These are phyloP conservation scores for Aspergillus sp. DNA, from an alignment of 2,329 filamentous ascomycete genomes.

Conservation along the genomic window DNA sequence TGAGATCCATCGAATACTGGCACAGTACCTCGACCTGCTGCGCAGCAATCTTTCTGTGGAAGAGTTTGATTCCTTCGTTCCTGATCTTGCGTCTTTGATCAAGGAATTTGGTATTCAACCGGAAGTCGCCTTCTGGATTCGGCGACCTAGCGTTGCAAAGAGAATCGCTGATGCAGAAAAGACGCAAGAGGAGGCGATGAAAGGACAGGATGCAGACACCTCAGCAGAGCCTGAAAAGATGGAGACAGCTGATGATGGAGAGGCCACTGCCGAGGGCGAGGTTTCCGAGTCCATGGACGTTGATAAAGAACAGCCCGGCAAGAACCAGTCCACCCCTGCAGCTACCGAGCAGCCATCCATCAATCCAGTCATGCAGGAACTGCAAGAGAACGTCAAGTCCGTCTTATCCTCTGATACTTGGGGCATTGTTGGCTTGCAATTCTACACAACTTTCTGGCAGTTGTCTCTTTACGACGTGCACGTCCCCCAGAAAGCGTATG, in stretches of 20 bases:
- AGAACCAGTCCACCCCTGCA: constrained; percentile 10
- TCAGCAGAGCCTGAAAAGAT: constrained; percentile 24
- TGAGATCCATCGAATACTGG: constrained; percentile 80
- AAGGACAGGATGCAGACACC: constrained; percentile 23
- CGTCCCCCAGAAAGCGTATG: constrained; percentile 74
- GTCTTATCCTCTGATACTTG: constrained; percentile 64
- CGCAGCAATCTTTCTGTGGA: constrained; percentile 72
- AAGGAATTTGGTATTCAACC: constrained; percentile 76
- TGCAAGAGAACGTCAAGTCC: constrained; percentile 67
- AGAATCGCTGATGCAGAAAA: constrained; percentile 52
- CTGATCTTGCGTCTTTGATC: constrained; percentile 71
- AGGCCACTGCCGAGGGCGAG: constrained; percentile 18
- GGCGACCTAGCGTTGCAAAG: constrained; percentile 69
- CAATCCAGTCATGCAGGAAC: constrained; percentile 69
- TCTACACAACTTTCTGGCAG: constrained; percentile 92
- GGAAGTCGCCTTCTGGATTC: constrained; percentile 80
- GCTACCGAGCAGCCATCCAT: constrained; percentile 49
- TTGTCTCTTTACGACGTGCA: constrained; percentile 78
- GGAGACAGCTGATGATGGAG: constrained; percentile 33
- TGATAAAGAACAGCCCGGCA: constrained; percentile 27
- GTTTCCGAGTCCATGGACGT: constrained; percentile 31
- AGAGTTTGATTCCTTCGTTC: constrained; percentile 77
- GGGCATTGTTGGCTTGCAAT: constrained; percentile 70
- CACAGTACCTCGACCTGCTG: constrained; percentile 86
- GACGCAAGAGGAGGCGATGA: constrained; percentile 23